Base-by-base conservation (phyloP, 2,329 filamentous ascomycete genomes). In the Scleromitrula shiraiana region DNA sequence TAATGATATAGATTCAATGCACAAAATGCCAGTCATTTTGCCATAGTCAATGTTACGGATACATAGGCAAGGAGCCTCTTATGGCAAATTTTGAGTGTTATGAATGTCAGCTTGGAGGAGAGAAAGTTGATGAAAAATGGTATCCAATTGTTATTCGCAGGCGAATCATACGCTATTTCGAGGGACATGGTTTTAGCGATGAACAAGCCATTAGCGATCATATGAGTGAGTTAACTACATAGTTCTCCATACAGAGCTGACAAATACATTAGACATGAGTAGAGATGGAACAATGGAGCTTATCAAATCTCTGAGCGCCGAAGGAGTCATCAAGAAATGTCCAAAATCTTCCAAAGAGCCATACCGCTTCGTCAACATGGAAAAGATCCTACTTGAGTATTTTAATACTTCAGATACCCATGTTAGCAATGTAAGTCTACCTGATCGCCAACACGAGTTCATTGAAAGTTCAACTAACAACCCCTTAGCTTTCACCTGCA, bases 41-140 rank as follows among this genome's bases (percentile, higher is more conserved):
- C n/a, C 58, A 60, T 33, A 29, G 40, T 29, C 46, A 49, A 32
- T 60, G 58, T 30, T 59, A 60, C 48, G 58, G 57, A 9, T 58
- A 56, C 39, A 37, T 51, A n/a, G 42, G 50, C 27, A 17, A 23
- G 14, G 38, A 41, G 2, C 15, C 6, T 20, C n/a, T 33, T 6
- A 36, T 33, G 7, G 19, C 24, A 19, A 19, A 49, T 12, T 41
- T 51, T 9, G 32, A 49, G 15, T 59, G 57, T 22, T 59, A 59
- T 37, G 37, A 45, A 7, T 59, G 57, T 59, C 8, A 43, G 55
- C 4, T 19, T 37, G 7, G 38, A 40, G 26, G 38, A 26, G 6
- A 27, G 27, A 22, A 26, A 3, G 41, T 24, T 10, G 26, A 35
- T 17, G 12, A 37, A 6, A 40, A 55, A n/a, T 50, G 53, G 29